These are phyloP conservation scores for Conringia planisiliqua DNA, from an alignment of 345 rosid genomes.

Conservation along the genomic window DNA sequence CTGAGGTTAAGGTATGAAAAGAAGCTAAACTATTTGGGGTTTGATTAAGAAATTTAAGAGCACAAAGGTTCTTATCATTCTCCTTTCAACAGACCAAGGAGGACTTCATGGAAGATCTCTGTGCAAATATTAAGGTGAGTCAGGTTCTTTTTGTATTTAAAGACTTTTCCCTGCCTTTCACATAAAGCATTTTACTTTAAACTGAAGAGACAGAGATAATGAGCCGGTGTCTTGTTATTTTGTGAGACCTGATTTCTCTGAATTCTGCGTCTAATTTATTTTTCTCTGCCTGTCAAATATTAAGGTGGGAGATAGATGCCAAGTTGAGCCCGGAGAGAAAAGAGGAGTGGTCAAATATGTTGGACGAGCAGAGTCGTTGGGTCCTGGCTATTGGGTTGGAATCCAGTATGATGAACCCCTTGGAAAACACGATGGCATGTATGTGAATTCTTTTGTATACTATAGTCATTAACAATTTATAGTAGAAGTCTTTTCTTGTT, in stretches of 20 bases:
- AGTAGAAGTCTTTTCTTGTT: neutral
- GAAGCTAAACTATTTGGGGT: neutral
- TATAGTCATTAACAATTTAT: neutral
- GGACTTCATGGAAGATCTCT: conserved; percentile 73
- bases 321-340: conserved; percentile 90
- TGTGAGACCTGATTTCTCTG: conserved; percentile 7
- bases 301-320: conserved; percentile 87
- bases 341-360: conserved; percentile 81
- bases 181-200: neutral
- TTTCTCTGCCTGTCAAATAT: neutral
- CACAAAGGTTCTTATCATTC: neutral
- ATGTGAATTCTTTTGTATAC: conserved; percentile 25
- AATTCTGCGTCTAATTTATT: neutral
- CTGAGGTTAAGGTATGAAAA: conserved; percentile 53
- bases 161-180: neutral
- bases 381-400: conserved; percentile 93
- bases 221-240: neutral
- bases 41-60: conserved; percentile 2
- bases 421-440: conserved; percentile 97
- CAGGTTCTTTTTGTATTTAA: neutral
- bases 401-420: conserved; percentile 90
- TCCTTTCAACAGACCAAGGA: conserved; percentile 47
- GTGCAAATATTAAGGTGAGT: conserved; percentile 67
- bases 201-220: conserved; percentile 15
- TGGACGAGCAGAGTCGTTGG: conserved; percentile 74